These are phyloP conservation scores for Noccaea bulbosa DNA, from an alignment of 345 rosid genomes.

Conservation along the genomic window DNA sequence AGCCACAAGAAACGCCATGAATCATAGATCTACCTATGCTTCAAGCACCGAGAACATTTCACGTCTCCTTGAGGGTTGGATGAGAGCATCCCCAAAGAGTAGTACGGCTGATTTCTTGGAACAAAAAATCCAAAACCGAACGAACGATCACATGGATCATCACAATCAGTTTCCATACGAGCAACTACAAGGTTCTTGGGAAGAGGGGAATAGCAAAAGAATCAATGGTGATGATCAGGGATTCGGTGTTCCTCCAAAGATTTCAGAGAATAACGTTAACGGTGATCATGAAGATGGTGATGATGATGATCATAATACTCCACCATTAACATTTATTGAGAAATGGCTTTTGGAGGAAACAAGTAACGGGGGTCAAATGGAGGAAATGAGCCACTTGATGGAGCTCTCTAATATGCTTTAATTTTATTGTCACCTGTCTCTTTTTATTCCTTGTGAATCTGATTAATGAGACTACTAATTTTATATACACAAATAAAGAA, in stretches of 20 bases:
- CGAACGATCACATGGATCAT: constrained; percentile 20
- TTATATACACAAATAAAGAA: constrained; percentile 39
- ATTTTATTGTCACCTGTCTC: constrained; percentile 17
- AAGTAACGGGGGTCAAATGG: constrained; percentile 51
- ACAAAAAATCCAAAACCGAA: constrained; percentile 19
- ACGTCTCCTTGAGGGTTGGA: constrained; percentile 89
- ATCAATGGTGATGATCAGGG: constrained; percentile 13
- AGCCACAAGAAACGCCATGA: constrained; percentile 33
- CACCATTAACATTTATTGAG: constrained; percentile 86
- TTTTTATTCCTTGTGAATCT: constrained; percentile 16
- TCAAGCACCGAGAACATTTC: constrained; percentile 94
- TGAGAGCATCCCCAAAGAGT: constrained; percentile 67
- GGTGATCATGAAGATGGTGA: constrained; percentile 41
- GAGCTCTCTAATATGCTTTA: constrained; percentile 53
- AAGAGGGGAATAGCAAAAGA: constrained; percentile 32
- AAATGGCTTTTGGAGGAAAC: constrained; percentile 96
- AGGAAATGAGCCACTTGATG: constrained; percentile 66
- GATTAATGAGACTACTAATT: constrained; percentile 37
- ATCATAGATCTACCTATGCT: constrained; percentile 60
- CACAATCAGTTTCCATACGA: constrained; percentile 26
- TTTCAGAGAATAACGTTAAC: constrained; percentile 25
- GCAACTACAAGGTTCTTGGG: constrained; percentile 41
- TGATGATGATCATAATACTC: constrained; percentile 44
- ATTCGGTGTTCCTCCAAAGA: constrained; percentile 18
- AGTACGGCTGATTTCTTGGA: constrained; percentile 24